Evolutionary conservation across 208 protist species (phyloP).

Genomic region (Herpetomonas muscarum): DNA sequence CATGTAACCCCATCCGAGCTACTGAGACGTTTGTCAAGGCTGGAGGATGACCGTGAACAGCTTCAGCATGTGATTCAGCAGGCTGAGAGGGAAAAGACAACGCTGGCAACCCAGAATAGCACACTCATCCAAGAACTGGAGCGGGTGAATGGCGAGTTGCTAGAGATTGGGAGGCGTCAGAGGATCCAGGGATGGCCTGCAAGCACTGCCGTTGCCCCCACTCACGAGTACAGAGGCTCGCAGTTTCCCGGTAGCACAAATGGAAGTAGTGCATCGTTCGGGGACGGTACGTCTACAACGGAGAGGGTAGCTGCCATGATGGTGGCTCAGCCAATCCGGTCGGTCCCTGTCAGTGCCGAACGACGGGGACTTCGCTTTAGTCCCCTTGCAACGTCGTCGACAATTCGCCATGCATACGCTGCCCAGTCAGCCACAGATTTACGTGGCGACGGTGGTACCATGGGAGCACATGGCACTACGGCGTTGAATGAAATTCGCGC

Average conservation of each 20-base stretch:
- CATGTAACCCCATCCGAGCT: slow-evolving; percentile 6
- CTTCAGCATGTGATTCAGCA: slow-evolving; percentile 35
- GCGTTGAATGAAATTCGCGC: slow-evolving; percentile 26
- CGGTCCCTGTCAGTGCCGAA: too few species aligned
- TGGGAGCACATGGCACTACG: neutral
- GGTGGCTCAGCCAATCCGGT: too few species aligned
- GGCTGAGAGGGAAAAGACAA: slow-evolving; percentile 27
- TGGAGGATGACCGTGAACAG: slow-evolving; percentile 36
- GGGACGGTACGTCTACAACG: too few species aligned
- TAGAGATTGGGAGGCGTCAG: slow-evolving; percentile 28
- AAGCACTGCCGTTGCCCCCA: too few species aligned
- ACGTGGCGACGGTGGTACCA: neutral
- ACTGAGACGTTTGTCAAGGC: slow-evolving; percentile 20
- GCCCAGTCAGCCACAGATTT: neutral
- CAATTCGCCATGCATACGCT: neutral
- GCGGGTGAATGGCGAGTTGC: slow-evolving; percentile 40
- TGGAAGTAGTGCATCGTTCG: too few species aligned
- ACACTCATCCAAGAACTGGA: slow-evolving; percentile 32
- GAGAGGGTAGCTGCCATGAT: too few species aligned
- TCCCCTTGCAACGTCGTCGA: too few species aligned
- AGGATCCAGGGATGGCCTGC: neutral
- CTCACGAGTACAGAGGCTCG: slow-evolving; percentile 17
- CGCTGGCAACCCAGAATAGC: slow-evolving; percentile 27
- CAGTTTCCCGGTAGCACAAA: too few species aligned
- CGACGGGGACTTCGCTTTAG: too few species aligned